Evolutionary conservation across 805 yeast species (phyloP).

Genomic region (Suhomyces sp.): DNA sequence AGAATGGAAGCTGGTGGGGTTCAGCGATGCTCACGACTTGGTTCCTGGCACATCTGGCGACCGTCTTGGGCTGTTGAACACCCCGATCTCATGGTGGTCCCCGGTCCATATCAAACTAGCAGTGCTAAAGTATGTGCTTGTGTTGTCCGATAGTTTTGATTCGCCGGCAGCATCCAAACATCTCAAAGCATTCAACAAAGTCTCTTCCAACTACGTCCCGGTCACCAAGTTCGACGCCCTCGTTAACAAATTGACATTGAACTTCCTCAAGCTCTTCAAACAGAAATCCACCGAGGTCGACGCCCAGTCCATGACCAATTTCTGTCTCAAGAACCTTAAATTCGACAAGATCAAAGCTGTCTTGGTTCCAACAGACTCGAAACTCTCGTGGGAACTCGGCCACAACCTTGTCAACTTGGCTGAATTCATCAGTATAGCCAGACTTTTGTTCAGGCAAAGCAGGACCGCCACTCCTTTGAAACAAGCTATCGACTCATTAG

Average conservation of each 20-base stretch:
- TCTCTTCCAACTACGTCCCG: constrained; percentile 2
- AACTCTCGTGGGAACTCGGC: constrained; percentile 16
- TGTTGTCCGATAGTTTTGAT: constrained; percentile 30
- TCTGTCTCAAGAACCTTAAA: constrained; percentile 29
- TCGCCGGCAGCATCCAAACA: constrained; percentile 18
- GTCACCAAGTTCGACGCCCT: constrained; percentile 20
- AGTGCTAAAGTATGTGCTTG: constrained; percentile 38
- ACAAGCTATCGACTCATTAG: constrained; percentile 8
- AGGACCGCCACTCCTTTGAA: constrained; percentile 9
- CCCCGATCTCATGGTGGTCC: background rate
- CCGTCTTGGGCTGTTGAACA: background rate
- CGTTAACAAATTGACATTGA: constrained; percentile 24
- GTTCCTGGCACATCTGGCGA: constrained; percentile 12
- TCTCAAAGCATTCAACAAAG: constrained; percentile 24
- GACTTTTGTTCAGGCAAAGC: background rate
- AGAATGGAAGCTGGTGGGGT: constrained; percentile 46
- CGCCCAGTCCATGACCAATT: constrained; percentile 23
- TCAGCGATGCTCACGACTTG: constrained; percentile 11
- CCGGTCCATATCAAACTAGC: constrained; percentile 25
- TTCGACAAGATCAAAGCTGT: constrained; percentile 20
- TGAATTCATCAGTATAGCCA: constrained; percentile 7
- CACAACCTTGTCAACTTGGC: constrained; percentile 12
- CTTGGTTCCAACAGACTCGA: constrained; percentile 9
- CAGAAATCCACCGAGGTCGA: constrained; percentile 16
- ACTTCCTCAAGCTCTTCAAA: constrained; percentile 25